Percentiles rank a stretch among this genome's conserved stretches.
Conservation (phyloP, 495 filamentous ascomycete genomes). For the Corynascus novoguineensis region DNA sequence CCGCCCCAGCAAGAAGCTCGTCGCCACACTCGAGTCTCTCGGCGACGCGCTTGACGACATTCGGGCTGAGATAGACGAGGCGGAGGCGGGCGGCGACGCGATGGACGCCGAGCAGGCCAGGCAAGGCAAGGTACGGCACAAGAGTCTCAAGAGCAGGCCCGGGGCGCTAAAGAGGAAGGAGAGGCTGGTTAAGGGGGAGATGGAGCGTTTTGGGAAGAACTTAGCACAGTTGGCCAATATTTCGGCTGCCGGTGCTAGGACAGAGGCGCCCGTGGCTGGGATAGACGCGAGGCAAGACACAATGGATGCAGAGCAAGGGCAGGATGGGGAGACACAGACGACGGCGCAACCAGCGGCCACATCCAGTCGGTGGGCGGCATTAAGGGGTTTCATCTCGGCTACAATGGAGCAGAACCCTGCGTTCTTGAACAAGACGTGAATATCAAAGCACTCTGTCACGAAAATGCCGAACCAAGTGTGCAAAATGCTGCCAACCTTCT, state of each 20-base stretch:
- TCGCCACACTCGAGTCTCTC: slow-evolving; percentile 68
- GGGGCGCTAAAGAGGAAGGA: slow-evolving; percentile 82
- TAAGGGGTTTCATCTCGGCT: slow-evolving; percentile 62
- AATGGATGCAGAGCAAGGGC: slow-evolving; percentile 10
- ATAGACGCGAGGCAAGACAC: not conserved
- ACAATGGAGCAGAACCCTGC: slow-evolving; percentile 71
- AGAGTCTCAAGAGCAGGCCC: slow-evolving; percentile 63
- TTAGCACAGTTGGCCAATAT: slow-evolving; percentile 57
- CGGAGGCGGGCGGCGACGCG: slow-evolving; percentile 29
- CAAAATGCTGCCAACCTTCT: no score
- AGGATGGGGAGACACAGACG: slow-evolving; percentile 14
- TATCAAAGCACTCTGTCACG: not conserved
- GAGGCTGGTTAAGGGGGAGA: slow-evolving; percentile 68
- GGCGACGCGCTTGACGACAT: slow-evolving; percentile 69
- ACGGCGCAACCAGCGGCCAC: slow-evolving; percentile 34
- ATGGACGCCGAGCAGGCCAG: slow-evolving; percentile 33
- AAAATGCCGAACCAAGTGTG: no score
- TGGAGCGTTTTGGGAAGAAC: slow-evolving; percentile 75
- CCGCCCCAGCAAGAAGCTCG: slow-evolving; percentile 69
- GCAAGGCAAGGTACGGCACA: slow-evolving; percentile 54
- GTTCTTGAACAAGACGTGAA: slow-evolving; percentile 37
- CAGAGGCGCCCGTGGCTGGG: not conserved
- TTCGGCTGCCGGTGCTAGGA: not conserved
- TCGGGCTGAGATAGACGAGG: slow-evolving; percentile 31
- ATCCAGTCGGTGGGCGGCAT: slow-evolving; percentile 59